Evolutionary conservation across 306 rosid genomes (phyloP).

Genomic region (Vigna angularis): DNA sequence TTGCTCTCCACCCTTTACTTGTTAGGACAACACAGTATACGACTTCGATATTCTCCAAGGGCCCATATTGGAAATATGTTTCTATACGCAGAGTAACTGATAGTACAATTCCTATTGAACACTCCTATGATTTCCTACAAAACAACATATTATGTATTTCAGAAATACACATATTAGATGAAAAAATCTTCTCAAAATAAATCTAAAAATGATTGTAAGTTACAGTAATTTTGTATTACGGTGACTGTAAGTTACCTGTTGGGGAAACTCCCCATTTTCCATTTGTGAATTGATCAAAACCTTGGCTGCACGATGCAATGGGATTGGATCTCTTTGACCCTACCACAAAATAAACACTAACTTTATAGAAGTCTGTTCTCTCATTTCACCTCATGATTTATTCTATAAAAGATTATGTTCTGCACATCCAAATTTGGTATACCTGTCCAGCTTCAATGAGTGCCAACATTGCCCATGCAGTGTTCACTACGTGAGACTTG

Average conservation of each 20-base stretch:
- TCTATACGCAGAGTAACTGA: conserved; percentile 67
- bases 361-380: not conserved
- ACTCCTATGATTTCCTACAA: conserved; percentile 67
- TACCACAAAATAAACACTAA: conserved; percentile 20
- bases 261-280: conserved; percentile 76
- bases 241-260: conserved; percentile 60
- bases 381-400: not conserved
- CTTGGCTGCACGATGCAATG: conserved; percentile 69
- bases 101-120: conserved; percentile 63
- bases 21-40: conserved; percentile 38
- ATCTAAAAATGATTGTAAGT: no score
- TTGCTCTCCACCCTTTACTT: conserved; percentile 2
- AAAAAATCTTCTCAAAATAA: not conserved
- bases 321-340: conserved; percentile 65
- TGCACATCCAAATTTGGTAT: not conserved
- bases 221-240: not conserved
- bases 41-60: conserved; percentile 64
- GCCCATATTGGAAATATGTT: conserved; percentile 86
- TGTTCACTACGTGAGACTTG: conserved; percentile 65
- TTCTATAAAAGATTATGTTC: not conserved
- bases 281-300: conserved; percentile 65
- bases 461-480: conserved; percentile 80
- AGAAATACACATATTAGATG: not conserved
- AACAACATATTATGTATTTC: not conserved
- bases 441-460: conserved; percentile 80